phyloP scores from a whole-genome alignment of 202 grass and related monocot genomes.

The Panicum virgatum region DNA sequence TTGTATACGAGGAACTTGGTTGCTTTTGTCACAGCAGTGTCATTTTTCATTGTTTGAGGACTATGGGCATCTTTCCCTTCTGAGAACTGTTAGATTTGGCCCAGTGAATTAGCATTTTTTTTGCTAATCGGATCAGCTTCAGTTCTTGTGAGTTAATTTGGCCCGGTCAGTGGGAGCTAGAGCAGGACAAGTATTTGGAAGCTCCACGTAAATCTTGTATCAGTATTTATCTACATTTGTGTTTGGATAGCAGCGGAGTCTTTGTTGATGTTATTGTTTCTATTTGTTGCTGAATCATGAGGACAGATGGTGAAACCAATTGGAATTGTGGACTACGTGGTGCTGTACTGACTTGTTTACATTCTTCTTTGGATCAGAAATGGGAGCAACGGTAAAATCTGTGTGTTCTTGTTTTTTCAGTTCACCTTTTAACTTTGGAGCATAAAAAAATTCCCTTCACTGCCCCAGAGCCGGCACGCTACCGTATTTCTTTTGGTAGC shows the following conservation, averaged over 20 bases:
- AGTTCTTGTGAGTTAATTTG: neutral
- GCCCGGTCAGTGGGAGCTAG: neutral
- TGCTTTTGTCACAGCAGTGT: neutral
- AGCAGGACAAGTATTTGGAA: neutral
- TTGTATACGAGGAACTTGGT: slow-evolving; percentile 3
- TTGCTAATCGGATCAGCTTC: neutral
- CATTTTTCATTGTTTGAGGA: slow-evolving; percentile 17
- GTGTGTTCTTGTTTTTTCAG: neutral
- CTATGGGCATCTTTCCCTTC: neutral
- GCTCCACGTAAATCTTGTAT: neutral
- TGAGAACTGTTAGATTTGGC: neutral
- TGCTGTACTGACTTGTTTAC: neutral
- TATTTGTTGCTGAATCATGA: neutral
- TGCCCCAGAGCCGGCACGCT: no score
- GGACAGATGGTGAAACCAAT: neutral
- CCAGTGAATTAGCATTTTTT: neutral
- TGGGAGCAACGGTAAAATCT: neutral
- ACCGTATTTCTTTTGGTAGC: neutral
- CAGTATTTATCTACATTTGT: neutral
- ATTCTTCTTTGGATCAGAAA: neutral
- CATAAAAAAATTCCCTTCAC: neutral
- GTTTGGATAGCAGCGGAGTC: neutral
- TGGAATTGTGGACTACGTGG: neutral
- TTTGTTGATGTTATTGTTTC: neutral
- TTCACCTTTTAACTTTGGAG: neutral